A percentile compares a stretch with the other conserved stretches of the same genome.
These are phyloP conservation scores for Sisymbrium irio DNA, from an alignment of 345 rosid species.

Conservation along the genomic window DNA sequence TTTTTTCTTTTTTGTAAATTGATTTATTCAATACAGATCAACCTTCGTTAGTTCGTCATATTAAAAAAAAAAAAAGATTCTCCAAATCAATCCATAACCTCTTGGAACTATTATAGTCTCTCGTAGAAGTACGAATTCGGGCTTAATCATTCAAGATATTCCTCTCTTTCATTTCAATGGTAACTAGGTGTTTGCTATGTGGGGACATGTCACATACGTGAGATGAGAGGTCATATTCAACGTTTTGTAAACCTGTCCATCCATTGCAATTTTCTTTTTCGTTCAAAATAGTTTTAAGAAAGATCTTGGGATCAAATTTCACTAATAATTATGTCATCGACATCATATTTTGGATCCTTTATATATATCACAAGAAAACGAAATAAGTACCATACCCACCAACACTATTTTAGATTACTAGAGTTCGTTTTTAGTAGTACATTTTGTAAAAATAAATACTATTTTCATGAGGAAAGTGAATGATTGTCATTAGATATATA, in stretches of 20 bases:
- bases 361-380: background rate
- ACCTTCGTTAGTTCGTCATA: background rate
- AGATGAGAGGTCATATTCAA: constrained; percentile 22
- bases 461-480: background rate
- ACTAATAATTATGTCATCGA: background rate
- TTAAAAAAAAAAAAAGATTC: background rate
- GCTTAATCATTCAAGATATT: constrained; percentile 19
- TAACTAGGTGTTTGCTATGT: constrained; percentile 10
- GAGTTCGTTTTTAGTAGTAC: background rate
- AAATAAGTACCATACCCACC: background rate
- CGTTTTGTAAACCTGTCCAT: constrained; percentile 7
- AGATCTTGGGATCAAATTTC: background rate
- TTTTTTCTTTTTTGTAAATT: background rate
- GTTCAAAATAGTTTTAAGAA: background rate
- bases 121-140: background rate
- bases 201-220: constrained; percentile 19
- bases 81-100: background rate
- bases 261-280: background rate
- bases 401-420: background rate
- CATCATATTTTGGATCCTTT: background rate
- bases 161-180: background rate
- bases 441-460: background rate
- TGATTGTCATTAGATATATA: background rate
- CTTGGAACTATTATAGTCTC: background rate
- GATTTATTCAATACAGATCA: background rate